A percentile compares a stretch with the other conserved stretches of the same genome.
Conservation (phyloP, 495 filamentous ascomycete species). For the Penicillium longicatenatum region DNA sequence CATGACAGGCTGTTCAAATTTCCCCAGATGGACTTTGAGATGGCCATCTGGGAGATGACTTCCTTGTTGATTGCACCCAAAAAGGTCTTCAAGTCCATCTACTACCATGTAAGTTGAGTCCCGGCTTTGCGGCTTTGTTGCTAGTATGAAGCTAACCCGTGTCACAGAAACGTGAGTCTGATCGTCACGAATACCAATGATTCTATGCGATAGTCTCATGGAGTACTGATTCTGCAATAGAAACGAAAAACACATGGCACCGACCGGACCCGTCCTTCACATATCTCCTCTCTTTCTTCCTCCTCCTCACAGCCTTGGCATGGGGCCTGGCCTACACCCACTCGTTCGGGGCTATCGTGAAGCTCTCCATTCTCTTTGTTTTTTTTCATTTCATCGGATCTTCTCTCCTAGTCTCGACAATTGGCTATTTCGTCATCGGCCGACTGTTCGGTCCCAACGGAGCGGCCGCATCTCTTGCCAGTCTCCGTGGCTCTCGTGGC, state of each 20-base stretch:
- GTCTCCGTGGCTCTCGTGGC: conserved; percentile 45
- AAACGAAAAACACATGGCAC: conserved; percentile 79
- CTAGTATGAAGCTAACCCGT: conserved; percentile 16
- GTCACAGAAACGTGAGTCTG: conserved; percentile 59
- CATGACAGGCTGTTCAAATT: conserved; percentile 60
- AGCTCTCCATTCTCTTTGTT: conserved; percentile 63
- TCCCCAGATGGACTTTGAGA: conserved; percentile 71
- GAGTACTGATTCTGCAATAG: conserved; percentile 38
- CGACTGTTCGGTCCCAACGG: conserved; percentile 60
- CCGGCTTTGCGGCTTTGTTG: neutral
- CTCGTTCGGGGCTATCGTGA: conserved; percentile 56
- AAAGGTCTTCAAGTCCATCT: conserved; percentile 76
- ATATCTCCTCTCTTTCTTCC: conserved; percentile 74
- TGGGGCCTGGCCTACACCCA: conserved; percentile 72
- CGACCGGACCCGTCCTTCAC: conserved; percentile 76
- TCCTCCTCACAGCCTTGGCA: conserved; percentile 69
- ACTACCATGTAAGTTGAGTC: conserved; percentile 63
- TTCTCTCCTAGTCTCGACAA: conserved; percentile 61
- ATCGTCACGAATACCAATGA: conserved; percentile 1
- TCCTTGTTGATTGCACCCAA: conserved; percentile 71
- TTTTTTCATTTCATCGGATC: conserved; percentile 67
- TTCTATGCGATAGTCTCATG: neutral
- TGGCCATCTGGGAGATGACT: conserved; percentile 82
- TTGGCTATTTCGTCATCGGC: conserved; percentile 66
- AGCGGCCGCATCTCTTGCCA: conserved; percentile 42